A percentile compares a stretch with the other conserved stretches of the same genome.
Conservation (phyloP, 2,329 filamentous ascomycete genomes). For the Exophiala sideris region DNA sequence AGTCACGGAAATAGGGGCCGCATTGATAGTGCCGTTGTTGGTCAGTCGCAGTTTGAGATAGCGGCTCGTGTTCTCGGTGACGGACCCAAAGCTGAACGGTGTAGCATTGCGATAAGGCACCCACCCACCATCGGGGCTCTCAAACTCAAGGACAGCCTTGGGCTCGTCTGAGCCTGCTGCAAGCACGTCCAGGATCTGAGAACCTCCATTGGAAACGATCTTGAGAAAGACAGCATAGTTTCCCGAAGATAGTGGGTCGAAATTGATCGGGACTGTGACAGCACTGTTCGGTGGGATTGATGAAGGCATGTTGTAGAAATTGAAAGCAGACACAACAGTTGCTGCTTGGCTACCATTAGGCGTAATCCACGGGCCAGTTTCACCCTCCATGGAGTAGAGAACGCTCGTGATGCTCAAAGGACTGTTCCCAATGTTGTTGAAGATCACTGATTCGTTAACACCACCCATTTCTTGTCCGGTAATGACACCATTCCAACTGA, state of each 20-base stretch:
- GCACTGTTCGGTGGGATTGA: conserved; percentile 25
- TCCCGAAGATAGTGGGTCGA: conserved; percentile 41
- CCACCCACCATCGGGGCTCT: conserved; percentile 54
- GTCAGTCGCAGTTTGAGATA: conserved; percentile 53
- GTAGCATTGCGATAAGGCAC: conserved; percentile 42
- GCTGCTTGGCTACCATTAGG: conserved; percentile 17
- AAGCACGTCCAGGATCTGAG: conserved; percentile 46
- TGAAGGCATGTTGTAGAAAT: conserved; percentile 20
- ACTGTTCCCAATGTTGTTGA: conserved; percentile 40
- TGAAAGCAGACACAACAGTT: conserved; percentile 21
- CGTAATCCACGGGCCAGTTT: conserved; percentile 22
- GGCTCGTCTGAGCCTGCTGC: conserved; percentile 51
- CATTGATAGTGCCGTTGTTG: conserved; percentile 50
- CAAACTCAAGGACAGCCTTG: conserved; percentile 53
- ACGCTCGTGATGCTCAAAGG: conserved; percentile 34
- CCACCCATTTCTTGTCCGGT: conserved; percentile 33
- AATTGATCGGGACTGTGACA: conserved; percentile 31
- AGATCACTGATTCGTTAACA: conserved; percentile 33
- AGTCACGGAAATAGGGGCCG: conserved; percentile 53
- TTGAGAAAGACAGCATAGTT: conserved; percentile 51
- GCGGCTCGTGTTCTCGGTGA: conserved; percentile 50
- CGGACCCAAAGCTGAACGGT: conserved; percentile 56
- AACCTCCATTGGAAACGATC: conserved; percentile 52
- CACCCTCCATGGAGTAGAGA: conserved; percentile 15
- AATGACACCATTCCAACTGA: conserved; percentile 42